Base-by-base conservation (phyloP, 495 filamentous ascomycete genomes). In the Aspergillus coremiiformis region DNA sequence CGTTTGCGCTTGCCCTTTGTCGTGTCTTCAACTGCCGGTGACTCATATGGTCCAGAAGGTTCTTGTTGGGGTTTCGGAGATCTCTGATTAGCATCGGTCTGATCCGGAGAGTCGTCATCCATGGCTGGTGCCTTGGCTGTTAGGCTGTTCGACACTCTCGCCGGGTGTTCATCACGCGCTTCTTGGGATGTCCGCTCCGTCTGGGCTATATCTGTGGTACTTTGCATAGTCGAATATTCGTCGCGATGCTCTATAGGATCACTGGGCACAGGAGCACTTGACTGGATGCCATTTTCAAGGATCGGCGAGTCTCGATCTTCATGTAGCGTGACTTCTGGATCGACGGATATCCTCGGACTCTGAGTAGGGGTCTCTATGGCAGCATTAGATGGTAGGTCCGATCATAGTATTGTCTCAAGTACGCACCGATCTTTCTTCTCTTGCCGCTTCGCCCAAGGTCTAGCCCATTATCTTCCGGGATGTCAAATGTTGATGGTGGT, bases 361-460 rank as follows among this genome's bases (percentile, higher is more conserved):
- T 27, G 41, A 12, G 35, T 29, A 15, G 61, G 49, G 30, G 56
- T 33, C 21, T 61, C 66, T 67, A 55, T 17, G 21, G 14, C 22
- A 10, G 22, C 5, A 26, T 47, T 39, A 49, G 49, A 39, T 23
- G 17, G 15, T 15, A 39, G 4, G 7, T 23, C 2, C 14, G 37
- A 10, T 17, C 11, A 8, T n/a, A n/a, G 14, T 29, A 39, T 42
- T 20, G 8, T 3, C 26, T 14, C 15, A 27, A 29, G 26, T 2
- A 60, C 65, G n/a, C 23, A 69, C 66, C 58, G 22, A 69, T 55
- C 51, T 54, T 66, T 32, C 62, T 60, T 47, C 64, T 54, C 54
- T 69, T 69, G 21, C 44, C 58, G 46, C 54, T 57, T 8, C 56
- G 64, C 12, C 49, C 57, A 10, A 55, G 33, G 8, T 61, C 58